A percentile compares a stretch with the other conserved stretches of the same genome.
Conservation (phyloP, 169 alveolate genomes). For the Eimeria tenella region DNA sequence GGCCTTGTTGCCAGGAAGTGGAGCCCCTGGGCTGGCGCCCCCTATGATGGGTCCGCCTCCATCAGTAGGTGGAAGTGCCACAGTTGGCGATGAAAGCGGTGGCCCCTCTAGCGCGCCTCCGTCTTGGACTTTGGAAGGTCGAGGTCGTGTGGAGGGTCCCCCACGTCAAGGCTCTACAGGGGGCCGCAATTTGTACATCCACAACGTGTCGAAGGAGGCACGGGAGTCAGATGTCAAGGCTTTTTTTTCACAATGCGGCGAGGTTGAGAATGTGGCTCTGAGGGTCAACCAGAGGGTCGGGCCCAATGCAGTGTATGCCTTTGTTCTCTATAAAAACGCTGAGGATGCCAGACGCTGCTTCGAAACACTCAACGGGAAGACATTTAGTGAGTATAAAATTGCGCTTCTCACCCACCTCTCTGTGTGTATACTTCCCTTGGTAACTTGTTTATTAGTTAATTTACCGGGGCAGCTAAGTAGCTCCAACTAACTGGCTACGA, state of each 20-base stretch:
- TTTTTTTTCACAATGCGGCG: slow-evolving; percentile 77
- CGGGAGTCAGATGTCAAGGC: slow-evolving; percentile 66
- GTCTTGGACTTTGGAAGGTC: slow-evolving; percentile 67
- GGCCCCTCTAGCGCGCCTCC: slow-evolving; percentile 47
- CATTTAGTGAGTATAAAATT: slow-evolving; percentile 36
- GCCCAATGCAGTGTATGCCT: slow-evolving; percentile 69
- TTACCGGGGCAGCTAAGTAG: no score
- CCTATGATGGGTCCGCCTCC: slow-evolving; percentile 43
- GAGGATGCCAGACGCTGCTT: slow-evolving; percentile 78
- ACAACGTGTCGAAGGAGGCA: slow-evolving; percentile 77
- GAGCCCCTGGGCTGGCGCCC: slow-evolving; percentile 42
- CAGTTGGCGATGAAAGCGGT: slow-evolving; percentile 39
- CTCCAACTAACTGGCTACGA: no score
- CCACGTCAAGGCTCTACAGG: slow-evolving; percentile 66
- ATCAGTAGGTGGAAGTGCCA: background rate
- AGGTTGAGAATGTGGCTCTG: slow-evolving; percentile 72
- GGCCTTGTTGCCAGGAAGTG: background rate
- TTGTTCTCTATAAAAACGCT: slow-evolving; percentile 68
- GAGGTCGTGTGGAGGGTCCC: slow-evolving; percentile 59
- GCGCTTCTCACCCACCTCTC: background rate
- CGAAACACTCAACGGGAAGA: slow-evolving; percentile 75
- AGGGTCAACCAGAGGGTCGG: slow-evolving; percentile 75
- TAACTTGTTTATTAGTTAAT: no score
- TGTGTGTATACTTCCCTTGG: no score
- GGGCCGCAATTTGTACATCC: slow-evolving; percentile 77